Evolutionary conservation across 805 yeast genomes (phyloP), one percentile per base, ranked within the genome.

Genomic region (Teunomyces kruisii): DNA sequence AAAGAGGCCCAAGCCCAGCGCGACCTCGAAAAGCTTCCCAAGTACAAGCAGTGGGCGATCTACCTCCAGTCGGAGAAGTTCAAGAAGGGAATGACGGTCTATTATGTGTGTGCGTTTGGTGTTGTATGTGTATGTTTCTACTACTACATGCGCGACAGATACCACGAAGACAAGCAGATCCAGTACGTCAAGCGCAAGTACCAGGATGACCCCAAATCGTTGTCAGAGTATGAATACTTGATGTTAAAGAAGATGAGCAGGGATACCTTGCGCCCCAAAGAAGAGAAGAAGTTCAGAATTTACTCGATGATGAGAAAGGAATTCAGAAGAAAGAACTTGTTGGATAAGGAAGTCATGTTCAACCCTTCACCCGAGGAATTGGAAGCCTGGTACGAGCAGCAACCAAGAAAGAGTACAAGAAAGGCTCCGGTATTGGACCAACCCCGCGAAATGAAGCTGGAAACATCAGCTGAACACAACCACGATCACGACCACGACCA

Each of bases 91-190:
- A 72, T 85, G 72, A 83, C 90, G 5, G 78, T 79, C 53, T 80
- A 75, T 58, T 79, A 85, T 50, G 58, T 86, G 33, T 79, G 78
- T n/a, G 76, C 80, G 2, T 85, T 85, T 58, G 70, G 72, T 1
- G 67, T 76, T 8, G 77, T 84, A 56, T 60, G 81, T 24, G 68
- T 77, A 15, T 78, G 83, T 46, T 87, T 88, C 42, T 74, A 79
- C 46, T 75, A 75, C 57, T 81, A 83, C 59, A 83, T 86, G 81
- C 72, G 80, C 54, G 86, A 84, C 55, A 61, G 85, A 41, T 86
- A 78, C 60, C 65, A 72, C 37, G 82, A 82, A 62, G 92, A 86
- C 49, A 70, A 78, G 46, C 88, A 84, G 56, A 65, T 81, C 47
- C 76, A 61, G 47, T 56, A 52, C 49, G 78, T 60, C 46, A 65